phyloP scores from a whole-genome alignment of 768 basidiomycete species.

The Tricholomella constricta region DNA sequence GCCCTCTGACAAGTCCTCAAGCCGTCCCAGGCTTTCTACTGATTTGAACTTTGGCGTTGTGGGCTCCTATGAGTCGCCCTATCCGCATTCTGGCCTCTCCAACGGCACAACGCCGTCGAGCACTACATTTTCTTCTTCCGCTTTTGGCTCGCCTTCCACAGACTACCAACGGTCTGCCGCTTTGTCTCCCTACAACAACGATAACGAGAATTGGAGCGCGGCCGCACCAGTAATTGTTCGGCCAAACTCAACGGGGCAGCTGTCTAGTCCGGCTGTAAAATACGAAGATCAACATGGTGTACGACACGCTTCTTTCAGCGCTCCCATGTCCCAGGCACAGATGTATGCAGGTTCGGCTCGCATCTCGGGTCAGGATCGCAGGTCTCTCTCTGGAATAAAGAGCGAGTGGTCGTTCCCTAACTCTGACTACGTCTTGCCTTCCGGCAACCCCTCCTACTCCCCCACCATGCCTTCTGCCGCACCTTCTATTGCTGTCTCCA shows the following conservation, averaged over 20 bases:
- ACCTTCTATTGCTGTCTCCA: slow-evolving; percentile 42
- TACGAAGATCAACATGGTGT: slow-evolving; percentile 62
- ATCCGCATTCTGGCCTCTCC: slow-evolving; percentile 51
- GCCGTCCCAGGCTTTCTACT: slow-evolving; percentile 52
- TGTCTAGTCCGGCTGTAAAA: slow-evolving; percentile 55
- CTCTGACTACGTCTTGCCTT: slow-evolving; percentile 56
- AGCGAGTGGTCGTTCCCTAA: slow-evolving; percentile 72
- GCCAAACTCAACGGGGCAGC: slow-evolving; percentile 66
- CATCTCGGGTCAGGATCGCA: slow-evolving; percentile 71
- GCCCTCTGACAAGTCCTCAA: slow-evolving; percentile 33
- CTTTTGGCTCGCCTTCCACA: slow-evolving; percentile 46
- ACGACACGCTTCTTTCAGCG: slow-evolving; percentile 69
- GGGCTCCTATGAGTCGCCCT: slow-evolving; percentile 48
- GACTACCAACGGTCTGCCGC: slow-evolving; percentile 48
- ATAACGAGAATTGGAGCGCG: slow-evolving; percentile 56
- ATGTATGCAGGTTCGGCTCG: slow-evolving; percentile 71
- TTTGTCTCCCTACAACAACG: slow-evolving; percentile 47
- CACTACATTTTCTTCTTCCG: slow-evolving; percentile 48
- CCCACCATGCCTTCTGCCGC: slow-evolving; percentile 48
- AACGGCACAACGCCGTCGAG: slow-evolving; percentile 54
- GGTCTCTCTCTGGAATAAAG: slow-evolving; percentile 58
- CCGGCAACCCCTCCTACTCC: slow-evolving; percentile 42
- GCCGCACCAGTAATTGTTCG: slow-evolving; percentile 63
- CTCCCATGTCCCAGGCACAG: slow-evolving; percentile 56
- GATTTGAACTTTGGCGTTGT: slow-evolving; percentile 45